Conservation (phyloP, 495 filamentous ascomycete species). For the Neurospora discreta region DNA sequence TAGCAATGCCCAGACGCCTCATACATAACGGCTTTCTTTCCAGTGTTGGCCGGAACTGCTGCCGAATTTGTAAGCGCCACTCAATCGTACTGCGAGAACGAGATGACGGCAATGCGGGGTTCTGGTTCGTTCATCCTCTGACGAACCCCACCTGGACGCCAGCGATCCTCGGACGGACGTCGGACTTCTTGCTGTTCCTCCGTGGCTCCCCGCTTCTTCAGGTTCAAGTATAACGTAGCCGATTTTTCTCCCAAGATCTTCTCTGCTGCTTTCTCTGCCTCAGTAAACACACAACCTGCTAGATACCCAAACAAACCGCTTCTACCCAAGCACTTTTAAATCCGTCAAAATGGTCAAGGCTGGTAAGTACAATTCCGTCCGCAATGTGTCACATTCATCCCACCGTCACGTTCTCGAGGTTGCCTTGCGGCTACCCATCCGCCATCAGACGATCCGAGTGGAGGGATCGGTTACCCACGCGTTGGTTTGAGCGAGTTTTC, state of each 20-base stretch:
- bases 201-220: neutral
- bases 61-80: neutral
- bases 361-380: constrained; percentile 49
- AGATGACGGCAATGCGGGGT: constrained; percentile 17
- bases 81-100: neutral
- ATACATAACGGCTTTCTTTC: neutral
- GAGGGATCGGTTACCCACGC: constrained; percentile 1
- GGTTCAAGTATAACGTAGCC: neutral
- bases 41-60: neutral
- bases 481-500: constrained; percentile 14
- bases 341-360: constrained; percentile 81
- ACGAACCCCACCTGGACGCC: constrained; percentile 11
- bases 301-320: neutral
- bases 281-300: neutral
- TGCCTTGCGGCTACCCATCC: neutral
- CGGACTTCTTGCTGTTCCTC: constrained; percentile 1
- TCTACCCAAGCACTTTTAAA: constrained; percentile 6
- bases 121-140: neutral
- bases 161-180: constrained; percentile 13
- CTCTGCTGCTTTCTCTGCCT: neutral
- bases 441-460: neutral
- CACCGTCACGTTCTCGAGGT: constrained; percentile 11
- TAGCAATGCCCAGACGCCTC: neutral
- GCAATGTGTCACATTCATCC: constrained; percentile 14
- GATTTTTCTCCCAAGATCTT: constrained; percentile 5